Base-by-base conservation (phyloP, 352 stramenopile genomes). In the Globisporangium cederbergense region DNA sequence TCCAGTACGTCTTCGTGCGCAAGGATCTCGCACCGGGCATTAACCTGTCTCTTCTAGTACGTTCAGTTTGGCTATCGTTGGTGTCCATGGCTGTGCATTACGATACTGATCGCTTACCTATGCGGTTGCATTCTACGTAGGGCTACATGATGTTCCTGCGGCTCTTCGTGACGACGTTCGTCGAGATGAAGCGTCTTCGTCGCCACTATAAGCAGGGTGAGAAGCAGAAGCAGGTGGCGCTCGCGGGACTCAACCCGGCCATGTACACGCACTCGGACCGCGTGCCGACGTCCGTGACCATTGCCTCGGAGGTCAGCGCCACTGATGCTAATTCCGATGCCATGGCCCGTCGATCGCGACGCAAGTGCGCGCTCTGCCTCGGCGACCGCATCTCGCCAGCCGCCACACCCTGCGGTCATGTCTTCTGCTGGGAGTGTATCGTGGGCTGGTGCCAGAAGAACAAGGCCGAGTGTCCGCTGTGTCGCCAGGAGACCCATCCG, bases 381-480 rank as follows among this genome's bases (percentile, higher is more conserved):
- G 82, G 83, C 7, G 78, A 90, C 50, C 86, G 89, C 58, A 75
- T 80, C 63, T 76, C 85, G 16, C 83, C 88, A 10, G 79, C 88
- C 13, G 85, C 82, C 11, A 97, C 90, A 18, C 90, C 89, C 0
- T 97, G 90, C 51, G 90, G 90, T 30, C 90, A 97, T 65, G 76
- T 97, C 32, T 97, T 97, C 75, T 97, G 90, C 70, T 97, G 90
- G 90, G 87, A 96, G 28, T 97, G 90, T 60, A 96, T 97, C 64
- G 85, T 97, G n/a, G 86, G 88, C 13, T 97, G 90, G 90, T 97
- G 90, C 65, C 87, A 97, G 60, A 96, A 94, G 65, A 93, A 95
- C 75, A 95, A 96, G 60, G 78, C 88, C 42, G 89, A 97, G 67
- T 97, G 90, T 63, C 90, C 90, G 47, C 78, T 97, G 8, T 97